These are phyloP conservation scores for Monilinia laxa DNA, from an alignment of 2,329 filamentous ascomycete genomes.

Conservation along the genomic window DNA sequence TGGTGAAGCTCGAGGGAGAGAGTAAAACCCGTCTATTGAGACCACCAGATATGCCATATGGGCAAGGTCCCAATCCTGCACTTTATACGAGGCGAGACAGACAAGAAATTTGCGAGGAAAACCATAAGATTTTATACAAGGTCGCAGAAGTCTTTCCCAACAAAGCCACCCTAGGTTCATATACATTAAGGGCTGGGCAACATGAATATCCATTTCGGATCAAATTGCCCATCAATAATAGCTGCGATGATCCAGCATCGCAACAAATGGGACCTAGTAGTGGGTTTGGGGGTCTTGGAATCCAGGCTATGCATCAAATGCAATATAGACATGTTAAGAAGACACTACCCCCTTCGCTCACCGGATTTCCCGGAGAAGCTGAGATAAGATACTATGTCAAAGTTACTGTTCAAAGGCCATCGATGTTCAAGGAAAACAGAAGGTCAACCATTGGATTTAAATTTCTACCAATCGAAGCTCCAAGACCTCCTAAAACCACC, in stretches of 20 bases:
- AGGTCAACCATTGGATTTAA: conserved; percentile 69
- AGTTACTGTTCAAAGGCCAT: conserved; percentile 86
- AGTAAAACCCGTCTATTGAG: conserved; percentile 57
- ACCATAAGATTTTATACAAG: conserved; percentile 74
- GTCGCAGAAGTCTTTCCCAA: conserved; percentile 69
- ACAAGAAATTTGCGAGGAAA: conserved; percentile 50
- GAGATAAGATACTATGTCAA: conserved; percentile 95
- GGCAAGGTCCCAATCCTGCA: conserved; percentile 25
- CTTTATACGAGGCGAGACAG: conserved; percentile 29
- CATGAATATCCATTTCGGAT: conserved; percentile 78
- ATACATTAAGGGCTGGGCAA: conserved; percentile 64
- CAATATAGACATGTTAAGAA: conserved; percentile 72
- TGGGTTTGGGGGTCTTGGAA: conserved; percentile 57
- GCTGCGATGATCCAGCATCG: conserved; percentile 52
- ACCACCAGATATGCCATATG: conserved; percentile 24
- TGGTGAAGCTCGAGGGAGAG: conserved; percentile 83
- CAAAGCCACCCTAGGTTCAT: conserved; percentile 43
- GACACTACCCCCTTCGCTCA: conserved; percentile 84
- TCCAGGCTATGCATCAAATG: conserved; percentile 63
- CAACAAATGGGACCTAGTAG: conserved; percentile 53
- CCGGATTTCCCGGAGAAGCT: conserved; percentile 81
- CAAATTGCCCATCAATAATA: conserved; percentile 76
- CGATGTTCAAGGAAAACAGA: conserved; percentile 88
- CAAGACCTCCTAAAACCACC: conserved; percentile 62
- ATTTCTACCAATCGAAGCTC: conserved; percentile 90